Conservation (phyloP, 257 asterid species). For the Sherardia arvensis region DNA sequence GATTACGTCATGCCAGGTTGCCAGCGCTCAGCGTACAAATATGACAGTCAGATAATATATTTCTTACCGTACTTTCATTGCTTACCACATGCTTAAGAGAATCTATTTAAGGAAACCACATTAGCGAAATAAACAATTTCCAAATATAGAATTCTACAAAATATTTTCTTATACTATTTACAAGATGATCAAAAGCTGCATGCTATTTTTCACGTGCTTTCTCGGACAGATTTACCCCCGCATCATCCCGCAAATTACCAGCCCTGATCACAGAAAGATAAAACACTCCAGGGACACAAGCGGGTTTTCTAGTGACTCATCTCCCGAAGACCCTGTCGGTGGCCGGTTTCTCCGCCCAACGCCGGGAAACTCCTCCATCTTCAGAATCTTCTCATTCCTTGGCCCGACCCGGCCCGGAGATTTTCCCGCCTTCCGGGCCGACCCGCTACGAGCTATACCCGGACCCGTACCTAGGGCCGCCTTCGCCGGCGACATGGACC, state of each 20-base stretch:
- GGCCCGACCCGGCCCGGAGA: slow-evolving; percentile 58
- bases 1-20: no score
- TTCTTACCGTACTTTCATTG: background rate
- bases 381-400: slow-evolving; percentile 34
- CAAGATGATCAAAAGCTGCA: slow-evolving; percentile 17
- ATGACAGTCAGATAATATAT: background rate
- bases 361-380: slow-evolving; percentile 16
- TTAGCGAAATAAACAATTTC: background rate
- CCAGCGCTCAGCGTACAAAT: no score
- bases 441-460: slow-evolving; percentile 34
- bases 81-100: background rate
- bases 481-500: slow-evolving; percentile 61
- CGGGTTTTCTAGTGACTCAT: slow-evolving; percentile 78
- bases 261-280: slow-evolving; percentile 48
- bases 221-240: background rate
- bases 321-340: slow-evolving; percentile 42
- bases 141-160: background rate
- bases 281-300: slow-evolving; percentile 94
- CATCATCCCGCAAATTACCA: background rate
- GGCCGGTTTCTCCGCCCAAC: slow-evolving; percentile 28
- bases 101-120: background rate
- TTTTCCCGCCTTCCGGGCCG: slow-evolving; percentile 43
- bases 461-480: slow-evolving; percentile 17
- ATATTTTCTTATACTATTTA: slow-evolving; percentile 23
- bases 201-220: background rate